Conservation (phyloP, 2,329 filamentous ascomycete genomes). For the Immersiporthe knoxdaviesiana region DNA sequence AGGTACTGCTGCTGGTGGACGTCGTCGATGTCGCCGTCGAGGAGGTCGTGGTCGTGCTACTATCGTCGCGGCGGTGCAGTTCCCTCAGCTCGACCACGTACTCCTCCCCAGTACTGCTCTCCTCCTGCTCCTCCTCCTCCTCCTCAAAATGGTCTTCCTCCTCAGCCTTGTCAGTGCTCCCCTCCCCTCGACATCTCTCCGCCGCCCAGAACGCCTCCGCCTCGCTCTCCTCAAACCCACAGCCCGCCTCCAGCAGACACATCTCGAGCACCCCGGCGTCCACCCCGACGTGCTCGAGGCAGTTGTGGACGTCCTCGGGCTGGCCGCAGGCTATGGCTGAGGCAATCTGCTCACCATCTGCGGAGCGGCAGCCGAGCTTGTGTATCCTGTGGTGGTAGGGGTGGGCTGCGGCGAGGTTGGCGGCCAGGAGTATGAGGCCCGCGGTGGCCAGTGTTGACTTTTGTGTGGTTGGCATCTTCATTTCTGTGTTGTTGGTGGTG, state of each 20-base stretch:
- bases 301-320: not conserved
- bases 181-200: constrained; percentile 1
- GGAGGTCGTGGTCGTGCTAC: not conserved
- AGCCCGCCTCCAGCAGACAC: constrained; percentile 15
- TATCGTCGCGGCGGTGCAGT: not conserved
- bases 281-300: constrained; percentile 3
- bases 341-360: not conserved
- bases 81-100: constrained; percentile 14
- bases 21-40: not conserved
- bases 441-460: not conserved
- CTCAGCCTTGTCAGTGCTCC: not conserved
- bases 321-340: constrained; percentile 5
- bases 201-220: constrained; percentile 5
- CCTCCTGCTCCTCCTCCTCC: too few relatives aligned
- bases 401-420: constrained; percentile 7
- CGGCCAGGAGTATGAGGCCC: not conserved
- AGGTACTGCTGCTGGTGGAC: not conserved
- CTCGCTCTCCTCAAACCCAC: constrained; percentile 1
- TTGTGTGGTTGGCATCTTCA: not conserved
- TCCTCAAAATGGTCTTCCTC: too few relatives aligned
- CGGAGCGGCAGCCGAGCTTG: not conserved
- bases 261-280: not conserved
- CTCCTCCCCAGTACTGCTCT: not conserved
- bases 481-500: not conserved
- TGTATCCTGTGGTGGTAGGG: constrained; percentile 8